Evolutionary conservation across 1,139 yeast species (phyloP).

Genomic region (Hemisphaericaspora xylanilytica): DNA sequence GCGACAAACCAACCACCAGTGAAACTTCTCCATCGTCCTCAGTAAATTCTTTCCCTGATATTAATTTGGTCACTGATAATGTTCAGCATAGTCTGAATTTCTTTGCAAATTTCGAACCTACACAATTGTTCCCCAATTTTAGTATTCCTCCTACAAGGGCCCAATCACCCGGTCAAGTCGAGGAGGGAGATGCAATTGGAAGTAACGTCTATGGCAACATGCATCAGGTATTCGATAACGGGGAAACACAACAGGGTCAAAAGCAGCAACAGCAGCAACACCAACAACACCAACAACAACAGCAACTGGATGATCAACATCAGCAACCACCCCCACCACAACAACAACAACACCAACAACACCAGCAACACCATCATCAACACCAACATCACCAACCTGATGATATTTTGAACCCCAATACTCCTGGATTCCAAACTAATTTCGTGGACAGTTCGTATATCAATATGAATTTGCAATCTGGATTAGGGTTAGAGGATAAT

Average conservation of each 20-base stretch:
- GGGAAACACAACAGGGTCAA: too few species aligned
- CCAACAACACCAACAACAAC: slow-evolving; percentile 1
- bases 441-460: slow-evolving; percentile 45
- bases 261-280: background rate
- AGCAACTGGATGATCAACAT: slow-evolving; percentile 1
- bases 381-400: slow-evolving; percentile 10
- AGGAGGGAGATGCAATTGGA: slow-evolving; percentile 11
- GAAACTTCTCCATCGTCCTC: slow-evolving; percentile 42
- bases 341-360: slow-evolving; percentile 4
- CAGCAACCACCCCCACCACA: background rate
- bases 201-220: slow-evolving; percentile 16
- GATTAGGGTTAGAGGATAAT: slow-evolving; percentile 39
- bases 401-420: slow-evolving; percentile 19
- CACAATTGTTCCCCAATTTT: slow-evolving; percentile 46
- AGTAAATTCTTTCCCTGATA: slow-evolving; percentile 43
- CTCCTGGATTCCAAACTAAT: slow-evolving; percentile 40
- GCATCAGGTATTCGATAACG: slow-evolving; percentile 3
- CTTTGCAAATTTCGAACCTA: slow-evolving; percentile 48
- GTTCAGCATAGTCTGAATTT: slow-evolving; percentile 41
- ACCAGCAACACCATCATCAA: slow-evolving; percentile 1
- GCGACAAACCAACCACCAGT: slow-evolving; percentile 13
- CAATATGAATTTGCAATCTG: slow-evolving; percentile 46
- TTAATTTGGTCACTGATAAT: slow-evolving; percentile 46
- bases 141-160: slow-evolving; percentile 41
- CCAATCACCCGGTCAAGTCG: slow-evolving; percentile 29